A percentile compares a stretch with the other conserved stretches of the same genome.
Conservation (phyloP, 805 yeast species). For the Saccharomycopsis guyanensis region DNA sequence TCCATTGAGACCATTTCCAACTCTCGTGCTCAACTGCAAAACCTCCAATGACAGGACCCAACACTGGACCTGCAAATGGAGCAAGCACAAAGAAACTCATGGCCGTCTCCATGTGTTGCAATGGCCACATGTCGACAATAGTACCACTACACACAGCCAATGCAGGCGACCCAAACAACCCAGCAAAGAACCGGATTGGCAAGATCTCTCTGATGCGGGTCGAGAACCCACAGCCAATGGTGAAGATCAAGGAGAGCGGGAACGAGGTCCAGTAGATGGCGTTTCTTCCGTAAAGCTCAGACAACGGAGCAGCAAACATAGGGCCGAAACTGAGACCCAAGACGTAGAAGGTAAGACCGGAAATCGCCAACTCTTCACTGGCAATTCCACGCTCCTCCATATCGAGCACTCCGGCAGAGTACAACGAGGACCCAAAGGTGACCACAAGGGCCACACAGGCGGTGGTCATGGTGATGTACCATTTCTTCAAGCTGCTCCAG, state of each 20-base stretch:
- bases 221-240: conserved; percentile 67
- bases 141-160: conserved; percentile 83
- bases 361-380: conserved; percentile 51
- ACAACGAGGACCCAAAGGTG: conserved; percentile 69
- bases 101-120: conserved; percentile 60
- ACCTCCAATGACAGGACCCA: conserved; percentile 69
- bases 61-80: conserved; percentile 72
- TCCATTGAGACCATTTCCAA: conserved; percentile 70
- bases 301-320: conserved; percentile 61
- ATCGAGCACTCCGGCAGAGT: conserved; percentile 56
- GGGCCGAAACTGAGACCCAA: conserved; percentile 70
- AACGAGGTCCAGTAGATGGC: conserved; percentile 50
- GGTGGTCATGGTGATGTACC: conserved; percentile 58
- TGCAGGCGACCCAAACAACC: conserved; percentile 73
- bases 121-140: conserved; percentile 67
- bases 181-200: conserved; percentile 66
- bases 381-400: conserved; percentile 40
- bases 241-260: conserved; percentile 62
- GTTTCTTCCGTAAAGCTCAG: conserved; percentile 63
- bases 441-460: conserved; percentile 62
- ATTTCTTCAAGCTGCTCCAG: conserved; percentile 58
- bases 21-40: conserved; percentile 35
- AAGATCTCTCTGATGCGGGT: conserved; percentile 52
- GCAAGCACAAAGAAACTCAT: conserved; percentile 72
- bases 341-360: conserved; percentile 65